A percentile compares a stretch with the other conserved stretches of the same genome.
These are phyloP conservation scores for Trichoderma semiorbis DNA, from an alignment of 2,329 filamentous ascomycete genomes.

Conservation along the genomic window DNA sequence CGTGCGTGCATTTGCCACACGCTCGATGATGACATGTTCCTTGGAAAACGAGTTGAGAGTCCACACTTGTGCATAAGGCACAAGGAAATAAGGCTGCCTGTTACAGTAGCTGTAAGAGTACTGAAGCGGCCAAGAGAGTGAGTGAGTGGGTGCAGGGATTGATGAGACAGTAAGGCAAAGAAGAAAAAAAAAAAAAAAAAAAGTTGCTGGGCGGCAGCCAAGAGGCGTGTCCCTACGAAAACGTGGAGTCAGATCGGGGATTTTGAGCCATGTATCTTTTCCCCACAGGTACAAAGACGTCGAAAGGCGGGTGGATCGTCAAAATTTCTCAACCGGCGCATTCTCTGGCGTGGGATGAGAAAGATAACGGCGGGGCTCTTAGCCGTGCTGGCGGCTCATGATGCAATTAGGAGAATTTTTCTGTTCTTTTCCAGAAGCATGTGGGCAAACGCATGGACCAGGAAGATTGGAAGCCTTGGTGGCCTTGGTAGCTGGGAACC, in stretches of 20 bases:
- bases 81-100: constrained; percentile 6
- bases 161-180: background rate
- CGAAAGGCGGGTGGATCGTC: background rate
- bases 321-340: constrained; percentile 13
- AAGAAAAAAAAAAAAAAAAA: background rate
- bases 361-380: constrained; percentile 13
- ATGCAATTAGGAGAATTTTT: constrained; percentile 19
- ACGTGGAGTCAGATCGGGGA: constrained; percentile 18
- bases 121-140: background rate
- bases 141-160: background rate
- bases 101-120: background rate
- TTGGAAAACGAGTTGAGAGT: background rate
- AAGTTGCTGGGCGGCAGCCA: background rate
- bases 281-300: constrained; percentile 16
- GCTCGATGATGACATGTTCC: constrained; percentile 2
- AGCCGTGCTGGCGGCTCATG: background rate
- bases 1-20: constrained; percentile 3
- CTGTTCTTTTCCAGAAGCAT: constrained; percentile 10
- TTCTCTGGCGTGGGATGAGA: constrained; percentile 6
- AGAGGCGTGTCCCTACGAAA: constrained; percentile 18
- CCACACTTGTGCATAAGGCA: constrained; percentile 16
- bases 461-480: background rate
- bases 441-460: constrained; percentile 16
- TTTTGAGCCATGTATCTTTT: constrained; percentile 13
- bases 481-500: background rate